phyloP scores from a whole-genome alignment of 371 early-diverging fungal species.

The Saksenaea vasiformis region DNA sequence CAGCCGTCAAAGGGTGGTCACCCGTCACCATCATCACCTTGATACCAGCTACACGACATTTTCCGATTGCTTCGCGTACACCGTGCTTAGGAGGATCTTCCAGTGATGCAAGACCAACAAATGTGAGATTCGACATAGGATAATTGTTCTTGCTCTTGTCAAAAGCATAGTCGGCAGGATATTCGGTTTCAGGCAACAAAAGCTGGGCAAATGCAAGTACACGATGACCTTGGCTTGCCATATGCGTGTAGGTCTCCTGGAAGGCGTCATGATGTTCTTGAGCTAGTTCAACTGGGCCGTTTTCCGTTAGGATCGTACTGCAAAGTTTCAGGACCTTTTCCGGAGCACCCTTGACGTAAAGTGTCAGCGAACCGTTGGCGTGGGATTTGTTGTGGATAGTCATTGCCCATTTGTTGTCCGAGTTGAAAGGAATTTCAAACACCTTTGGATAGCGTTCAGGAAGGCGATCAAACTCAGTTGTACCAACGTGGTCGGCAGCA shows the following conservation, averaged over 20 bases:
- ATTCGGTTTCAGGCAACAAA: constrained; percentile 48
- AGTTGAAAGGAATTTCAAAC: constrained; percentile 93
- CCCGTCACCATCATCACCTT: constrained; percentile 74
- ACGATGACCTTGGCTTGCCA: constrained; percentile 61
- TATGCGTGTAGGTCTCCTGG: constrained; percentile 44
- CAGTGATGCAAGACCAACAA: constrained; percentile 64
- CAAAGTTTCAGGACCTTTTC: constrained; percentile 87
- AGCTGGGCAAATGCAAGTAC: constrained; percentile 56
- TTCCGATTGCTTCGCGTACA: constrained; percentile 47
- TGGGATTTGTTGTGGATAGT: constrained; percentile 80
- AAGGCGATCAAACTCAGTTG: neutral
- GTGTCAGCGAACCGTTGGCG: constrained; percentile 64
- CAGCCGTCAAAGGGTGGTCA: constrained; percentile 65
- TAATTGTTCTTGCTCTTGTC: constrained; percentile 6
- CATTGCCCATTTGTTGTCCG: constrained; percentile 93
- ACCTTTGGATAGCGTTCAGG: constrained; percentile 61
- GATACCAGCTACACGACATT: constrained; percentile 60
- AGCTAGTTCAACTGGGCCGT: constrained; percentile 9
- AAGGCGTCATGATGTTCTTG: constrained; percentile 51
- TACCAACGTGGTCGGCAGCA: constrained; percentile 52
- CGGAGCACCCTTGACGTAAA: constrained; percentile 94
- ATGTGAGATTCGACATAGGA: constrained; percentile 23
- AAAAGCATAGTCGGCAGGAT: constrained; percentile 21
- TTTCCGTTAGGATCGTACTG: constrained; percentile 55
- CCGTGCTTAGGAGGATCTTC: constrained; percentile 68